phyloP scores from a whole-genome alignment of 352 stramenopile species.

The Phytophthora europaea region DNA sequence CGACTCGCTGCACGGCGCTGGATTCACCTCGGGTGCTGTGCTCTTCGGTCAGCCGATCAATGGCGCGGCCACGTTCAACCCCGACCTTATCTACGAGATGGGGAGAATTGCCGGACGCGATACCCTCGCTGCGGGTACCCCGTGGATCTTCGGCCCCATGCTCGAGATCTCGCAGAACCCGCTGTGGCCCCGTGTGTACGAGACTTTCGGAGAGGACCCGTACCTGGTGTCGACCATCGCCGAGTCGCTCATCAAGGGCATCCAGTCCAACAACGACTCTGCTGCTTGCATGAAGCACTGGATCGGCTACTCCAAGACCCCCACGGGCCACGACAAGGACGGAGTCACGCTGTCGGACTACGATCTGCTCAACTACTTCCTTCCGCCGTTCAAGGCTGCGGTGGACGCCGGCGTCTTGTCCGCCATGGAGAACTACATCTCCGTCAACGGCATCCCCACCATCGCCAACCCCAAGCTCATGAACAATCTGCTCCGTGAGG shows the following conservation, averaged over 20 bases:
- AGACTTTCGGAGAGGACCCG: constrained; percentile 95
- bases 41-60: constrained; percentile 93
- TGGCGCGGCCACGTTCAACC: constrained; percentile 89
- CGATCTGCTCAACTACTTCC: constrained; percentile 85
- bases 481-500: constrained; percentile 74
- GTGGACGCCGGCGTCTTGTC: constrained; percentile 80
- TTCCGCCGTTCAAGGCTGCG: constrained; percentile 79
- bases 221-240: constrained; percentile 80
- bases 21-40: constrained; percentile 81
- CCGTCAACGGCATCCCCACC: constrained; percentile 91
- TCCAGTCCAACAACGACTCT: constrained; percentile 73
- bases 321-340: constrained; percentile 82
- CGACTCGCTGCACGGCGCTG: constrained; percentile 90
- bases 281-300: constrained; percentile 91
- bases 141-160: constrained; percentile 92
- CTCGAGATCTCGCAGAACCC: constrained; percentile 87
- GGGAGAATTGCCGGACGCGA: constrained; percentile 81
- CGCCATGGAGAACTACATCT: constrained; percentile 95
- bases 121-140: constrained; percentile 86
- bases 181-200: constrained; percentile 89
- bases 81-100: constrained; percentile 68
- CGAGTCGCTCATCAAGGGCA: constrained; percentile 68
- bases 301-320: constrained; percentile 81
- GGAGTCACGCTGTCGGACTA: constrained; percentile 71
- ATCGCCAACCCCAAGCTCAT: constrained; percentile 84